Evolutionary conservation across 345 rosid species (phyloP).

Genomic region (Lumnitzera racemosa): DNA sequence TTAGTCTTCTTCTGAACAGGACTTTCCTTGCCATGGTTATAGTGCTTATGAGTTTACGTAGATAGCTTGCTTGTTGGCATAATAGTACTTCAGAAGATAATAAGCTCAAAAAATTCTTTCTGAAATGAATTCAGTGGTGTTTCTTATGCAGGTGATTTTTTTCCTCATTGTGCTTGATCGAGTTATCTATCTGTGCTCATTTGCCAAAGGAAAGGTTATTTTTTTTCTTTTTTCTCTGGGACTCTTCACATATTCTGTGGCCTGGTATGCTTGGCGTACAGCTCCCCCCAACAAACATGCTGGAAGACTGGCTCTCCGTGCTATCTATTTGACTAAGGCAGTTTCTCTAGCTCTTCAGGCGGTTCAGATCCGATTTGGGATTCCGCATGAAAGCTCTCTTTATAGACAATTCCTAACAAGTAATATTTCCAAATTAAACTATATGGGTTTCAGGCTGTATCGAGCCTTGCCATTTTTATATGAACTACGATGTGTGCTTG

Average conservation of each 20-base stretch:
- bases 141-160: conserved; percentile 34
- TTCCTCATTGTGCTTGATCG: conserved; percentile 43
- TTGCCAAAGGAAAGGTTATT: conserved; percentile 36
- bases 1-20: no score
- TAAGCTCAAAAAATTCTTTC: background rate
- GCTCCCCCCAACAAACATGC: conserved; percentile 22
- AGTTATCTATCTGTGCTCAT: conserved; percentile 35
- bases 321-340: conserved; percentile 36
- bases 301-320: conserved; percentile 33
- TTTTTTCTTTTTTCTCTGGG: conserved; percentile 26
- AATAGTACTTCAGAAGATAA: no score
- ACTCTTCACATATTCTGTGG: conserved; percentile 32
- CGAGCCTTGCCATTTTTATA: conserved; percentile 42
- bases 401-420: conserved; percentile 39
- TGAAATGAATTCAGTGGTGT: background rate
- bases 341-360: conserved; percentile 38
- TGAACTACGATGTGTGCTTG: conserved; percentile 43
- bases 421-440: conserved; percentile 24
- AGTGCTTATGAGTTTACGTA: no score
- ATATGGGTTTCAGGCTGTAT: conserved; percentile 34
- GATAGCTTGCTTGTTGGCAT: no score
- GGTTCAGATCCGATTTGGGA: conserved; percentile 28
- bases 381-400: conserved; percentile 35
- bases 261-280: conserved; percentile 29
- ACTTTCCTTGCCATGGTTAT: no score